phyloP scores from a whole-genome alignment of 2,329 filamentous ascomycete species.

The Tympanopsis confertula region DNA sequence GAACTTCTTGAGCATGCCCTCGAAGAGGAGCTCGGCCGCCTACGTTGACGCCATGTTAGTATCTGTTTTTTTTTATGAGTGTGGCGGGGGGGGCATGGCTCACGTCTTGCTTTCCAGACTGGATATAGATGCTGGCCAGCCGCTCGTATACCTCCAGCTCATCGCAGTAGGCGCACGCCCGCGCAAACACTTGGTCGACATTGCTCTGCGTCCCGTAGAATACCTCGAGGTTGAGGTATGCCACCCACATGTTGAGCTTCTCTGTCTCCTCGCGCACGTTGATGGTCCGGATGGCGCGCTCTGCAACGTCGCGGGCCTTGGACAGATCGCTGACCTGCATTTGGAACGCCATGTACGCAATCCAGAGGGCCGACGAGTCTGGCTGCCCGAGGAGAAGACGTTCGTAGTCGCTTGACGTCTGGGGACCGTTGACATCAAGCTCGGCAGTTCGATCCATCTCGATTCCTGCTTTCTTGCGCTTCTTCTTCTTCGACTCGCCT shows the following conservation, averaged over 20 bases:
- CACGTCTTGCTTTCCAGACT: conserved; percentile 74
- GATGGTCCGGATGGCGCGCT: conserved; percentile 84
- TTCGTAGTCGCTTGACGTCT: conserved; percentile 85
- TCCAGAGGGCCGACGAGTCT: conserved; percentile 88
- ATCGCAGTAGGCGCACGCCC: conserved; percentile 89
- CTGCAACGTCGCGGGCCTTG: conserved; percentile 78
- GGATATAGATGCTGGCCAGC: conserved; percentile 87
- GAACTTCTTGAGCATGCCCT: conserved; percentile 77
- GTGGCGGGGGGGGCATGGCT: conserved; percentile 15
- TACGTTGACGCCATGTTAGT: conserved; percentile 24
- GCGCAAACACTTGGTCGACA: conserved; percentile 76
- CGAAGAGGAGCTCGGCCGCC: conserved; percentile 83
- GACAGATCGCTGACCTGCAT: conserved; percentile 80
- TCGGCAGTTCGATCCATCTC: conserved; percentile 86
- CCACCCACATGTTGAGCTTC: conserved; percentile 92
- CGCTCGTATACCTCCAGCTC: conserved; percentile 79
- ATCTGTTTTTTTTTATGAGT: conserved; percentile 13
- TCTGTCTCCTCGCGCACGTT: conserved; percentile 81
- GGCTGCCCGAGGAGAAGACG: conserved; percentile 83
- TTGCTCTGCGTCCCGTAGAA: conserved; percentile 75
- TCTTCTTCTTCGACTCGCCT: conserved; percentile 52
- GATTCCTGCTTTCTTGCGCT: conserved; percentile 64
- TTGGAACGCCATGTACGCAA: conserved; percentile 98
- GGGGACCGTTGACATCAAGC: conserved; percentile 76
- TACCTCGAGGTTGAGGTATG: conserved; percentile 86